These are phyloP conservation scores for Nothopassalora personata DNA, from an alignment of 2,329 filamentous ascomycete species.

Conservation along the genomic window DNA sequence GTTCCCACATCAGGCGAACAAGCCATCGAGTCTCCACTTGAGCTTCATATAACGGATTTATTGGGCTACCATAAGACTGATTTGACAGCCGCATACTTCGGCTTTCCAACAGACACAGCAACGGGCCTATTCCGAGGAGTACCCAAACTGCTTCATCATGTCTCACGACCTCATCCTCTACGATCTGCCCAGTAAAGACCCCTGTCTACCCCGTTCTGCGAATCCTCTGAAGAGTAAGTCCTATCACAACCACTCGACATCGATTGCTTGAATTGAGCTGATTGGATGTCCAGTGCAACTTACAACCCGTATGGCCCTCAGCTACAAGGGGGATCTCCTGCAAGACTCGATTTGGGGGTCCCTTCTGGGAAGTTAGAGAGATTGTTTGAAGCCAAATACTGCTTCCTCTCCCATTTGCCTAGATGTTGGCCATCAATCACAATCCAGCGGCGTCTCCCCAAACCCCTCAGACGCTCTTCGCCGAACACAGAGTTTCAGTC, in stretches of 20 bases:
- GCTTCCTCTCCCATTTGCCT: background rate
- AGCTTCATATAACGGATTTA: too few species aligned
- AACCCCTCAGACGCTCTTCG: conserved; percentile 8
- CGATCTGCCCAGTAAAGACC: conserved; percentile 19
- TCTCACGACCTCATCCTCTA: conserved; percentile 14
- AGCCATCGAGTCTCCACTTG: too few species aligned
- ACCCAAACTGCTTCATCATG: too few species aligned
- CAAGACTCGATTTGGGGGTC: conserved; percentile 5
- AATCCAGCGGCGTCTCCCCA: conserved; percentile 21
- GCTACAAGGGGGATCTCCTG: conserved; percentile 21
- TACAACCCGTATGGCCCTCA: conserved; percentile 44
- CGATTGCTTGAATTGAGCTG: background rate
- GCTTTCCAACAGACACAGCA: too few species aligned
- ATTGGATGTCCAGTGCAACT: background rate
- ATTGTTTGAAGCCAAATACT: background rate
- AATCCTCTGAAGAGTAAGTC: conserved; percentile 60
- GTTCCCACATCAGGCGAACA: too few species aligned
- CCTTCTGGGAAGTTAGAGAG: background rate
- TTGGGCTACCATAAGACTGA: too few species aligned
- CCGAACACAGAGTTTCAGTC: conserved; percentile 17
- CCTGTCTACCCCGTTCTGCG: conserved; percentile 54
- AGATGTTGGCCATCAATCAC: background rate
- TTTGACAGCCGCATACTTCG: too few species aligned
- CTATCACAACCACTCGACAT: too few species aligned
- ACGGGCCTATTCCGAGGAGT: too few species aligned